Conservation (phyloP, 192 early-diverging fungal genomes). For the Martensiomyces pterosporus region DNA sequence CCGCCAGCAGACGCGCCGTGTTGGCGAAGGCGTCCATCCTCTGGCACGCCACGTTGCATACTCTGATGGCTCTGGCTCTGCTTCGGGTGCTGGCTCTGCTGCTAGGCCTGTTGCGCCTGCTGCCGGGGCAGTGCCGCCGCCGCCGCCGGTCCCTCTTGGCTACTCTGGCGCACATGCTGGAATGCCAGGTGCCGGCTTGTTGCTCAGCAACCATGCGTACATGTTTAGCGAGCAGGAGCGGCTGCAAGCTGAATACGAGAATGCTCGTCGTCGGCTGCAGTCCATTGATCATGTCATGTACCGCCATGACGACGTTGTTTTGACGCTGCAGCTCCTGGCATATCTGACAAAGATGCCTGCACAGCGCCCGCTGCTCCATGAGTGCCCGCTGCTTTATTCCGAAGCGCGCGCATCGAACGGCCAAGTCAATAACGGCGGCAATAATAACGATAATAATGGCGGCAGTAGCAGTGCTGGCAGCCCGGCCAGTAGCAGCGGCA, state of each 20-base stretch:
- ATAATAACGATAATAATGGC: too few relatives aligned
- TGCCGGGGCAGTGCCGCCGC: too few relatives aligned
- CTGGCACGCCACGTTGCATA: slow-evolving; percentile 35
- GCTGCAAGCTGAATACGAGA: slow-evolving; percentile 37
- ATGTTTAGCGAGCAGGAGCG: slow-evolving; percentile 44
- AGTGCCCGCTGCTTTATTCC: slow-evolving; percentile 38
- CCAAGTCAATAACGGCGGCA: slow-evolving; percentile 14
- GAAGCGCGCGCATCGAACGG: slow-evolving; percentile 12
- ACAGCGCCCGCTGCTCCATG: slow-evolving; percentile 56
- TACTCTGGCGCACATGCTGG: slow-evolving; percentile 4
- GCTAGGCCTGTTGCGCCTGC: too few relatives aligned
- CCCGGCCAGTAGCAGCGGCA: neutral
- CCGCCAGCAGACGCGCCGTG: slow-evolving; percentile 28
- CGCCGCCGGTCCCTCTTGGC: too few relatives aligned
- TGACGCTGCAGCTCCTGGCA: slow-evolving; percentile 79
- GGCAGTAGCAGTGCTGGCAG: slow-evolving; percentile 3
- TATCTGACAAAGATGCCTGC: slow-evolving; percentile 88
- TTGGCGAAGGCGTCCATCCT: slow-evolving; percentile 38
- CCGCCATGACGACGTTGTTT: slow-evolving; percentile 76
- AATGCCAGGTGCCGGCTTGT: slow-evolving; percentile 20
- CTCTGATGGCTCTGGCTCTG: slow-evolving; percentile 6
- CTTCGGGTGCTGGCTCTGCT: neutral
- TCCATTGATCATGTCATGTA: slow-evolving; percentile 57
- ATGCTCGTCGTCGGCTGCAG: slow-evolving; percentile 30
- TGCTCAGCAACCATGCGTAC: slow-evolving; percentile 38